Conservation (phyloP, 108 stramenopile species). For the Parietichytrium sp. region DNA sequence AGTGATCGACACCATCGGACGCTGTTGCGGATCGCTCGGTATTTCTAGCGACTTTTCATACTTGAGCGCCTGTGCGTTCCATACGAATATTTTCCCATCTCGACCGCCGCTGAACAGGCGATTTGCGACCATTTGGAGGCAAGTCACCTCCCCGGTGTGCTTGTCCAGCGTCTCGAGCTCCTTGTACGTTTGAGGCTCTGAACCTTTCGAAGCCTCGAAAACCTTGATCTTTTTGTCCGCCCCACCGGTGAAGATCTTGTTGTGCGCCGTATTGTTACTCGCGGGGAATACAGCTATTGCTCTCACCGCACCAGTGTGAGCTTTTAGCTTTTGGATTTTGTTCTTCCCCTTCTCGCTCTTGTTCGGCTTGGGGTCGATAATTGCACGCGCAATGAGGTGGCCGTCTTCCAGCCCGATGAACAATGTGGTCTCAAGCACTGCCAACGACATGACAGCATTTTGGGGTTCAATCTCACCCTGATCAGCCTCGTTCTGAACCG, state of each 20-base stretch:
- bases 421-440: background rate
- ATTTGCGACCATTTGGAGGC: background rate
- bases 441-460: background rate
- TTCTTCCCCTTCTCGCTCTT: background rate
- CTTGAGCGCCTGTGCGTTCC: background rate
- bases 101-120: slow-evolving; percentile 11
- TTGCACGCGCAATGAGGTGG: background rate
- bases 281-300: slow-evolving; percentile 28
- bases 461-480: slow-evolving; percentile 17
- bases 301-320: background rate
- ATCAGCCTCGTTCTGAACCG: background rate
- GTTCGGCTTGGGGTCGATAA: background rate
- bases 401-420: slow-evolving; percentile 34
- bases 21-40: background rate
- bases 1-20: background rate
- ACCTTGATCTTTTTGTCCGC: slow-evolving; percentile 23
- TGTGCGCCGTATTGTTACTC: background rate
- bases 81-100: slow-evolving; percentile 14
- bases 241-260: slow-evolving; percentile 31
- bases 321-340: background rate
- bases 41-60: slow-evolving; percentile 5
- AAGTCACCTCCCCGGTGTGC: slow-evolving; percentile 19
- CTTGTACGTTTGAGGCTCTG: too few species aligned
- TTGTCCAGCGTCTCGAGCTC: background rate
- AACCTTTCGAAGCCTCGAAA: background rate